Conservation (phyloP, 371 early-diverging fungal species). For the Mortierella sp. region DNA sequence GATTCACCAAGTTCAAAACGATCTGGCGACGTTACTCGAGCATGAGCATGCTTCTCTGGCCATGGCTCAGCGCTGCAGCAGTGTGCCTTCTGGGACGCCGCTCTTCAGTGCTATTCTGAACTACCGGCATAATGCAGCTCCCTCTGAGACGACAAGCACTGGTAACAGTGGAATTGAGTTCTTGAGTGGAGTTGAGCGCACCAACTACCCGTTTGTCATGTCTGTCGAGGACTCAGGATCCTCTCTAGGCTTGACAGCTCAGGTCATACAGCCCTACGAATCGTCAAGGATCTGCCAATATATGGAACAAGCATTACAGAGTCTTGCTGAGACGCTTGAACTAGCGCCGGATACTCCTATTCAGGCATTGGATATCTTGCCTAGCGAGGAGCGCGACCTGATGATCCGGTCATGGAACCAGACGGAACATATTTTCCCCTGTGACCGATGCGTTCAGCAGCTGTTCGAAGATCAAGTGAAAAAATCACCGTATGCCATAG, state of each 20-base stretch:
- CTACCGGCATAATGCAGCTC: constrained; percentile 22
- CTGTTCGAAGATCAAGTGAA: constrained; percentile 3
- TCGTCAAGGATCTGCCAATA: constrained; percentile 7
- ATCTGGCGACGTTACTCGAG: constrained; percentile 7
- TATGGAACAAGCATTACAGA: constrained; percentile 19
- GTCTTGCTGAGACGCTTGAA: constrained; percentile 9
- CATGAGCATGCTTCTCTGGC: constrained; percentile 21
- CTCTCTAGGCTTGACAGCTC: constrained; percentile 1
- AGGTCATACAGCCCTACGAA: neutral
- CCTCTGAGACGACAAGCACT: neutral
- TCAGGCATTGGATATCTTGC: no score
- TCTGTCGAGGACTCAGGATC: constrained; percentile 10
- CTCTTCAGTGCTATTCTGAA: constrained; percentile 26
- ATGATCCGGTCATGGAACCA: no score
- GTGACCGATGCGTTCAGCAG: constrained; percentile 2
- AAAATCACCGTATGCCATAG: neutral
- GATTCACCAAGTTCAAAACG: constrained; percentile 1
- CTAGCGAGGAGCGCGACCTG: no score
- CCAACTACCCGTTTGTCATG: constrained; percentile 10
- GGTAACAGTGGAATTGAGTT: neutral
- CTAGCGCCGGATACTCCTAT: neutral
- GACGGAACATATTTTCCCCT: no score
- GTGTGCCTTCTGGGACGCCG: constrained; percentile 24
- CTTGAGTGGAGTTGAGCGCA: neutral
- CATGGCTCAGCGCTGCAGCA: constrained; percentile 35